phyloP scores from a whole-genome alignment of 495 filamentous ascomycete species.

The Aspergillus mulundensis region DNA sequence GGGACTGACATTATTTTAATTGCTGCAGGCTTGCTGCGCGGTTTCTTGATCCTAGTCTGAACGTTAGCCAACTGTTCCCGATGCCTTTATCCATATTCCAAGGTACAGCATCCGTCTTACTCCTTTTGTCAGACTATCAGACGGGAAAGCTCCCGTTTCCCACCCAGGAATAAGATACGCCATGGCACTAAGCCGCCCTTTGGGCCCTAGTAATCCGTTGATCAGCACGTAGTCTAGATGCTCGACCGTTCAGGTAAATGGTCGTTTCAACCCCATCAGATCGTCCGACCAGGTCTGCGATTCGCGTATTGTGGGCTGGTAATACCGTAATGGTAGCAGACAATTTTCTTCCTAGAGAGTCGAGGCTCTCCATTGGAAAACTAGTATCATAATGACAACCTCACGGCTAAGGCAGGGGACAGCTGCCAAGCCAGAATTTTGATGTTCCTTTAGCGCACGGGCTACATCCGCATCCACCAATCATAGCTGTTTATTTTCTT shows the following conservation, averaged over 20 bases:
- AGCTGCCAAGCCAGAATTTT: conserved; percentile 4
- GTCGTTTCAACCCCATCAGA: not conserved
- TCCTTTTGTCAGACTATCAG: not conserved
- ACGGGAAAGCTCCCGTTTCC: not conserved
- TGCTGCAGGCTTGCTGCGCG: not conserved
- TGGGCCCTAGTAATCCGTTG: too few species aligned
- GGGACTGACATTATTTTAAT: not conserved
- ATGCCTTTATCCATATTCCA: not conserved
- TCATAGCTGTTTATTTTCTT: not conserved
- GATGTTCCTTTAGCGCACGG: conserved; percentile 14
- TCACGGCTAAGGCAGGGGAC: not conserved
- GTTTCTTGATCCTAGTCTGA: not conserved
- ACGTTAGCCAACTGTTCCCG: not conserved
- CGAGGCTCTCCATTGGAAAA: too few species aligned
- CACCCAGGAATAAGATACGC: too few species aligned
- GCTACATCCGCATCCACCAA: conserved; percentile 10
- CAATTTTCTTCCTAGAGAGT: too few species aligned
- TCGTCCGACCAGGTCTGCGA: too few species aligned
- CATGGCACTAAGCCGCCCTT: too few species aligned
- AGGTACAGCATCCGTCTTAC: not conserved
- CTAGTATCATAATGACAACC: too few species aligned
- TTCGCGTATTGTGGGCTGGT: too few species aligned
- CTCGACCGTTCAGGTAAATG: too few species aligned
- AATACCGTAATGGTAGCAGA: too few species aligned
- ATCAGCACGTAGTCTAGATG: too few species aligned